A percentile compares a stretch with the other conserved stretches of the same genome.
Evolutionary conservation across 768 basidiomycete genomes (phyloP).

Genomic region (Lentinula edodes): DNA sequence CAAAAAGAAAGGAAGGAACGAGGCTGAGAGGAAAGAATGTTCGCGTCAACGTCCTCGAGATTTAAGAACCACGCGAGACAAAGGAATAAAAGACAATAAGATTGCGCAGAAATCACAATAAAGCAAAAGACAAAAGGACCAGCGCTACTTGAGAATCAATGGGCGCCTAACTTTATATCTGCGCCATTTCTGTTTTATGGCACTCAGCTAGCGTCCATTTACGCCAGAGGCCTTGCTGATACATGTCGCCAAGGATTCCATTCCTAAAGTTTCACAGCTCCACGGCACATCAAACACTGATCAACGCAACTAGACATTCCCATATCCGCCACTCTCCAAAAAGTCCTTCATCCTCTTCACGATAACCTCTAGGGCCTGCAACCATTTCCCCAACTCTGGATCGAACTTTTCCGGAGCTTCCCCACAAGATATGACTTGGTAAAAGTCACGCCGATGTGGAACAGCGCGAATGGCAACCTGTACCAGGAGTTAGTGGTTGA

Average conservation of each 20-base stretch:
- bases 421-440: constrained; percentile 54
- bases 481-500: too few relatives aligned
- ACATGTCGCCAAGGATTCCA: neutral
- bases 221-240: neutral
- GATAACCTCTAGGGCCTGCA: constrained; percentile 48
- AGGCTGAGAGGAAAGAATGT: neutral
- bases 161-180: neutral
- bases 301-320: constrained; percentile 30
- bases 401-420: constrained; percentile 50
- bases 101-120: neutral
- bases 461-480: constrained; percentile 58
- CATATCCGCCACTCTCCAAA: constrained; percentile 48
- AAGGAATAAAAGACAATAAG: neutral
- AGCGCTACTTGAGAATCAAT: neutral
- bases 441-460: constrained; percentile 59
- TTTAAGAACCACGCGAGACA: too few relatives aligned
- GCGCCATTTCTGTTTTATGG: too few relatives aligned
- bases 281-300: neutral
- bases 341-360: constrained; percentile 46
- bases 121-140: neutral
- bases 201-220: too few relatives aligned
- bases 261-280: neutral
- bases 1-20: neutral
- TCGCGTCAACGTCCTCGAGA: too few relatives aligned
- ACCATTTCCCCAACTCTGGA: constrained; percentile 52